Percentiles rank a stretch among this genome's conserved stretches.
These are phyloP conservation scores for Gracilaria caudata DNA, from an alignment of 23 red algal species.

Conservation along the genomic window DNA sequence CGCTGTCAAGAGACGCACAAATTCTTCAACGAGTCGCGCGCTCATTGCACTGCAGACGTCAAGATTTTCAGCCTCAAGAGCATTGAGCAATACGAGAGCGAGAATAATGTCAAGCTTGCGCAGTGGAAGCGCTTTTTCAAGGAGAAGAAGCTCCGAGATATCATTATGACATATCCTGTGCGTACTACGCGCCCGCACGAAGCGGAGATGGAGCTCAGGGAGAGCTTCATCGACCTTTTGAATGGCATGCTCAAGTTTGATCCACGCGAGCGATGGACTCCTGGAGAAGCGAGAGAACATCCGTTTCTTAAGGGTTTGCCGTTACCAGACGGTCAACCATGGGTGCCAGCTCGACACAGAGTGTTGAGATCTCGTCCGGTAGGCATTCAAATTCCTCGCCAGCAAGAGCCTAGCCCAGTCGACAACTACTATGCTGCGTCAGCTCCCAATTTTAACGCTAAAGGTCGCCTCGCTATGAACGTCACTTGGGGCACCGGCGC, in stretches of 20 bases:
- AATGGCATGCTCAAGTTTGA: conserved; percentile 83
- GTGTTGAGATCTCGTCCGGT: conserved; percentile 49
- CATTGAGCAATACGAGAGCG: conserved; percentile 48
- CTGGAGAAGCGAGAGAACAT: conserved; percentile 79
- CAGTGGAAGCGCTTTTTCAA: conserved; percentile 89
- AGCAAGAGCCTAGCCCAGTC: conserved; percentile 11
- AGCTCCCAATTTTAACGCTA: conserved; percentile 54
- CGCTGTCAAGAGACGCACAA: conserved; percentile 55
- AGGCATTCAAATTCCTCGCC: conserved; percentile 23
- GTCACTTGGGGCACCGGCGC: conserved; percentile 48
- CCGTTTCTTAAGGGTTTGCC: conserved; percentile 79
- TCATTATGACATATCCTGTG: conserved; percentile 72
- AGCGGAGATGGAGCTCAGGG: conserved; percentile 63
- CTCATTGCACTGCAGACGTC: background rate
- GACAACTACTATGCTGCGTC: conserved; percentile 54
- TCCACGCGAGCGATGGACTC: conserved; percentile 88
- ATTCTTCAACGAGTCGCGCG: conserved; percentile 61
- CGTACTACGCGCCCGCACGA: conserved; percentile 6
- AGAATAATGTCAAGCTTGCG: conserved; percentile 40
- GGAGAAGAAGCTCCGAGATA: conserved; percentile 70
- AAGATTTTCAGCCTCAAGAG: conserved; percentile 44
- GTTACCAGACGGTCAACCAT: conserved; percentile 65
- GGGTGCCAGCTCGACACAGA: conserved; percentile 36
- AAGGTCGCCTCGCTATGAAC: conserved; percentile 39
- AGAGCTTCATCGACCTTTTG: conserved; percentile 78